These are phyloP conservation scores for Saccharomyces hybrid DNA, from an alignment of 1,139 yeast species.

Conservation along the genomic window DNA sequence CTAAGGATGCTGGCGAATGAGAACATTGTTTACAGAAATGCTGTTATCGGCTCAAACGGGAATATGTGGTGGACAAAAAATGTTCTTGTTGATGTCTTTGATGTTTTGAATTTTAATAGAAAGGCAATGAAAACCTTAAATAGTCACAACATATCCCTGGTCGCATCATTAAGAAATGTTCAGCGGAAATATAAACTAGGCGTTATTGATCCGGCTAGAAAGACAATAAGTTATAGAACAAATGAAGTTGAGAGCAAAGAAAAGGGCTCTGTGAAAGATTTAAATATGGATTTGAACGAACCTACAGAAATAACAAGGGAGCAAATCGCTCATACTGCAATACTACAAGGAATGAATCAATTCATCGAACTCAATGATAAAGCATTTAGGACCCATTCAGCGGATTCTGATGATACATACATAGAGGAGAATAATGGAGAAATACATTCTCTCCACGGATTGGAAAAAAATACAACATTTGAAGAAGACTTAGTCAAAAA, in stretches of 20 bases:
- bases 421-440: constrained; percentile 6
- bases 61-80: constrained; percentile 18
- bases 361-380: not conserved
- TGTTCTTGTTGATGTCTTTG: constrained; percentile 18
- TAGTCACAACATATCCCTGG: constrained; percentile 13
- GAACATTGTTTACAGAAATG: constrained; percentile 15
- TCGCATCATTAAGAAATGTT: constrained; percentile 14
- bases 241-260: not conserved
- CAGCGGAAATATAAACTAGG: constrained; percentile 15
- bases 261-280: not conserved
- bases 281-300: not conserved
- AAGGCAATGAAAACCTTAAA: constrained; percentile 9
- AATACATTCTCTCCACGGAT: constrained; percentile 4
- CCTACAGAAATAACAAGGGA: not conserved
- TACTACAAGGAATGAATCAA: not conserved
- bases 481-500: constrained; percentile 1
- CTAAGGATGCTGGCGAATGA: constrained; percentile 24
- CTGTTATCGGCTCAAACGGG: constrained; percentile 10
- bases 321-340: not conserved
- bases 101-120: constrained; percentile 15
- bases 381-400: not conserved
- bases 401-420: constrained; percentile 1
- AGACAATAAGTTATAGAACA: not conserved
- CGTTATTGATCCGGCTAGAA: not conserved
- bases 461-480: not conserved